A percentile compares a stretch with the other conserved stretches of the same genome.
phyloP scores from a whole-genome alignment of 1,284 basidiomycete genomes.

The Trichosporon coremiiforme region DNA sequence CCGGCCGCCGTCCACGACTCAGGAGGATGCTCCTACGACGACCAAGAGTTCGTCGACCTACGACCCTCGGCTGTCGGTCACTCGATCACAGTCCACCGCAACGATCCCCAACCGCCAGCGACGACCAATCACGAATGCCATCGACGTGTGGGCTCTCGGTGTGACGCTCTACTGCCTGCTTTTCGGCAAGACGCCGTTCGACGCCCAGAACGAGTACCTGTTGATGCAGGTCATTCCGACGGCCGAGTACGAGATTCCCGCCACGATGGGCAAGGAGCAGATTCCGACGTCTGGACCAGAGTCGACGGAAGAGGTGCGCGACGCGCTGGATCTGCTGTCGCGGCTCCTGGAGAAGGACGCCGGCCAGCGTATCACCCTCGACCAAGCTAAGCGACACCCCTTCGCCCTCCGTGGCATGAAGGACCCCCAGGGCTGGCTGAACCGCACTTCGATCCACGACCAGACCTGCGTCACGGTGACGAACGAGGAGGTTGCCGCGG shows the following conservation, averaged over 20 bases:
- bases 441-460: conserved; percentile 68
- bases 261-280: conserved; percentile 73
- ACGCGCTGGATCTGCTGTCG: conserved; percentile 72
- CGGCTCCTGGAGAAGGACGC: conserved; percentile 82
- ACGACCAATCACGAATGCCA: conserved; percentile 84
- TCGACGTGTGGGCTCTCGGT: conserved; percentile 98
- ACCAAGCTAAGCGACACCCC: conserved; percentile 73
- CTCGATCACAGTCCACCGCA: conserved; percentile 41
- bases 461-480: conserved; percentile 69
- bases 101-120: conserved; percentile 56
- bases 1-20: conserved; percentile 41
- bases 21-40: neutral
- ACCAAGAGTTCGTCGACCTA: neutral
- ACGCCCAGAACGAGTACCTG: conserved; percentile 70
- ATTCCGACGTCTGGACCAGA: conserved; percentile 62
- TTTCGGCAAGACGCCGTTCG: conserved; percentile 78
- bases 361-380: conserved; percentile 73
- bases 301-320: conserved; percentile 56
- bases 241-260: conserved; percentile 71
- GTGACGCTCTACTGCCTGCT: conserved; percentile 94
- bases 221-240: conserved; percentile 83
- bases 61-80: conserved; percentile 18
- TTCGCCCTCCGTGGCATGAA: conserved; percentile 79
- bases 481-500: conserved; percentile 76
- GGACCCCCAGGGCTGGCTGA: conserved; percentile 75